Evolutionary conservation across 805 yeast species (phyloP), one percentile per base, ranked within the genome.

Genomic region (Metschnikowia cubensis): DNA sequence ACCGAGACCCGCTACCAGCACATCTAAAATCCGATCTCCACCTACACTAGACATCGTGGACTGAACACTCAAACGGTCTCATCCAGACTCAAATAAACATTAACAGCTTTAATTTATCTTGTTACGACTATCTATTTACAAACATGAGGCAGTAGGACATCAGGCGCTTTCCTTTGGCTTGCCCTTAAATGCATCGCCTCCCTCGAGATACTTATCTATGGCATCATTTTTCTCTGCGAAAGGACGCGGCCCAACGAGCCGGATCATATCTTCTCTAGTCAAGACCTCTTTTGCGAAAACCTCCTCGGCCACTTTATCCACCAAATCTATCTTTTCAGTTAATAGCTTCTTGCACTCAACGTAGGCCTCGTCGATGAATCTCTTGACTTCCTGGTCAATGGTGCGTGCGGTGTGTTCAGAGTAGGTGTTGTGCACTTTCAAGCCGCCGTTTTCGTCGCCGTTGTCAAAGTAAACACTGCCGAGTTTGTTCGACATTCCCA

Each of bases 401-500:
- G 79, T 60, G 42, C 81, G 79, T 47, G 88, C 92, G 0, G 97
- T 92, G 53, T 82, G 85, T 55, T 91, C 97, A 59, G 96, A 86
- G 66, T 83, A 95, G 34, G 96, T 95, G 69, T 91, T 92, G 45
- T 89, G 84, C 58, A 84, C 75, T 55, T 83, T 83, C 50, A 54
- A 43, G 17, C 56, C 56, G 4, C 49, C 45, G 53, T 77, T 80
- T 32, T 85, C 84, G 58, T 80, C 78, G 52, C 77, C 84, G 55
- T 83, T 82, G 58, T 87, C 95, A 61, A 83, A 87, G 56, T 78
- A 77, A 48, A 90, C 83, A 64, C 86, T 83, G n/a, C 99, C 99
- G 38, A 94, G 77, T 64, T 85, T 84, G 22, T 77, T 67, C 4
- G 92, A 84, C 99, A 94, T 94, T 48, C 99, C 99, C 61, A 89